Percentiles rank a stretch among this genome's conserved stretches.
Conservation (phyloP, 805 yeast genomes). For the Candida boleticola region DNA sequence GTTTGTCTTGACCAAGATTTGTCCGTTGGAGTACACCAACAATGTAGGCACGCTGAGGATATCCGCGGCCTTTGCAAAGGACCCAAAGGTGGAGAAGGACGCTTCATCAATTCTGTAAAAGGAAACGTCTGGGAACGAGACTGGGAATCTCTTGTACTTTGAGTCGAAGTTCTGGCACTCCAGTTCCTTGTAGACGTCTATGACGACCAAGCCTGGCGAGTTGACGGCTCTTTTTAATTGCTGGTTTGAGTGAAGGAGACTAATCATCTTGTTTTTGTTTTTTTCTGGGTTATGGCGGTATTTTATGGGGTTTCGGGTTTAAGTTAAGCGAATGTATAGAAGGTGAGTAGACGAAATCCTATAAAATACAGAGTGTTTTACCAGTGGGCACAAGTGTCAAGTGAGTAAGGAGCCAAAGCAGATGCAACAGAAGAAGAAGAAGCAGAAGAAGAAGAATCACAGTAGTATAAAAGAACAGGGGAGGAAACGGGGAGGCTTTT, state of each 20-base stretch:
- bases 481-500: too few species aligned
- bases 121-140: background rate
- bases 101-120: slow-evolving; percentile 3
- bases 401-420: too few species aligned
- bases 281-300: background rate
- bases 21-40: slow-evolving; percentile 3
- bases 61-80: slow-evolving; percentile 2
- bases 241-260: slow-evolving; percentile 1
- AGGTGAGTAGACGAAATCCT: too few species aligned
- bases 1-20: slow-evolving; percentile 3
- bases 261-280: too few species aligned
- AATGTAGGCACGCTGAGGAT: slow-evolving; percentile 1
- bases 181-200: slow-evolving; percentile 2
- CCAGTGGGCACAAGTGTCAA: too few species aligned
- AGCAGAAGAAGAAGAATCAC: too few species aligned
- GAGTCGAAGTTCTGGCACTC: slow-evolving; percentile 1
- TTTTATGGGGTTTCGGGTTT: slow-evolving; percentile 3
- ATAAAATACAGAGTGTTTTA: too few species aligned
- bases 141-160: slow-evolving; percentile 1
- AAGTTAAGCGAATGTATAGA: too few species aligned
- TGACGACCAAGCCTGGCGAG: slow-evolving; percentile 3
- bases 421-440: too few species aligned
- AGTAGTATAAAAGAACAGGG: too few species aligned
- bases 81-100: background rate
- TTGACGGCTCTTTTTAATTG: slow-evolving; percentile 2